Evolutionary conservation across 106 monocot genomes (phyloP).

Genomic region (Dendrobium nobile): DNA sequence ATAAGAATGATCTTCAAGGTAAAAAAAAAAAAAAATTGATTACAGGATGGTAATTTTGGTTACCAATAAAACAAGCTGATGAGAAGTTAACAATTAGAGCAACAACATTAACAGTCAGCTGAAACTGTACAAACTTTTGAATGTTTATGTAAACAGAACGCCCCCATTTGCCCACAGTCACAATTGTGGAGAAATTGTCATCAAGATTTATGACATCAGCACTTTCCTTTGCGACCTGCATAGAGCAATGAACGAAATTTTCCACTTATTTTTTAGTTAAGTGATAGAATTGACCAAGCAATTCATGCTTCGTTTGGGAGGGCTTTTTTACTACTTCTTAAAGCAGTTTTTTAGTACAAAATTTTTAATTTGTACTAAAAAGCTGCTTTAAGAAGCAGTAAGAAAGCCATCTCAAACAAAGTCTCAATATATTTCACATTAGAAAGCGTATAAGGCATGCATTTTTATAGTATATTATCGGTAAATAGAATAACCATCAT

Average conservation of each 20-base stretch:
- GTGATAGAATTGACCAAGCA: too few relatives aligned
- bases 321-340: too few relatives aligned
- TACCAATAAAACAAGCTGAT: slow-evolving; percentile 90
- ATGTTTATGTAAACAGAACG: slow-evolving; percentile 96
- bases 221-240: slow-evolving; percentile 94
- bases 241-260: background rate
- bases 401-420: too few relatives aligned
- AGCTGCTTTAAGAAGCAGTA: too few relatives aligned
- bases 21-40: background rate
- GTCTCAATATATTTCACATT: too few relatives aligned
- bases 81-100: slow-evolving; percentile 87
- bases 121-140: slow-evolving; percentile 98
- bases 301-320: too few relatives aligned
- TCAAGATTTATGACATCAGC: slow-evolving; percentile 96
- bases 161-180: slow-evolving; percentile 93
- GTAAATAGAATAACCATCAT: too few relatives aligned
- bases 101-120: slow-evolving; percentile 89
- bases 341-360: too few relatives aligned
- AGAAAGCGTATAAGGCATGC: too few relatives aligned
- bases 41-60: background rate
- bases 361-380: too few relatives aligned
- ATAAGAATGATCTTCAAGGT: background rate
- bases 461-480: too few relatives aligned
- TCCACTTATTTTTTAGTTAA: too few relatives aligned
- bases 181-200: slow-evolving; percentile 96